Evolutionary conservation across 441 rosid species (phyloP), one percentile per base, ranked within the genome.

Genomic region (Metrosideros polymorpha): DNA sequence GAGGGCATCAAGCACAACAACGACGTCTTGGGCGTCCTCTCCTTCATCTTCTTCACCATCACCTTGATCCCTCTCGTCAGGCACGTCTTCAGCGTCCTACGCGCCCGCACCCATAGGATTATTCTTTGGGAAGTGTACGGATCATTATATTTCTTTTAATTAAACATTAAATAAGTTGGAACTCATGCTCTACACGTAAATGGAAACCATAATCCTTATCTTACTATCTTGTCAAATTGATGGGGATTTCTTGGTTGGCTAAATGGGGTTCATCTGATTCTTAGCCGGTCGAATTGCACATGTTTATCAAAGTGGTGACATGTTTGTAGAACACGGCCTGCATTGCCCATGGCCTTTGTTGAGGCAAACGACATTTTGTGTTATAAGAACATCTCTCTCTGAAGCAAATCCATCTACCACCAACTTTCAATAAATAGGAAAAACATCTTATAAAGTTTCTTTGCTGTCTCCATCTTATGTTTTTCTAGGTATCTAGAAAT

Each of bases 41-140:
- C 94, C 61, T 85, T 92, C n/a, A n/a, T 94, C 66, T 51, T 92
- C 15, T 92, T 93, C 22, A 90, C 94, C 13, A 76, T 93, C 54
- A 90, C 92, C 50, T 89, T 93, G 79, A 89, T 93, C 56, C 91
- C 93, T 85, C 91, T 94, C 5, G 0, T 91, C 85, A 93, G 92
- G 56, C 89, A 90, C 61, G 92, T 93, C 10, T 66, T 92, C 53
- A 89, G 91, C 39, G 94, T 91, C 86, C 82, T 91, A 32, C 86
- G 76, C 18, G 92, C 95, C 18, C 24, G 59, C 29, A 4, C 59
- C 24, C 29, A 55, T 4, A 55, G 59, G 3, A 9, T 55, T 55
- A 24, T 25, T 9, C 12, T 55, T 9, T 9, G n/a, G 59, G n/a
- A 55, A 55, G 59, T 25, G n/a, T n/a, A 55, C 57, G 3, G 24